phyloP scores from a whole-genome alignment of 106 monocot genomes.

The Xerophyta viscosa region DNA sequence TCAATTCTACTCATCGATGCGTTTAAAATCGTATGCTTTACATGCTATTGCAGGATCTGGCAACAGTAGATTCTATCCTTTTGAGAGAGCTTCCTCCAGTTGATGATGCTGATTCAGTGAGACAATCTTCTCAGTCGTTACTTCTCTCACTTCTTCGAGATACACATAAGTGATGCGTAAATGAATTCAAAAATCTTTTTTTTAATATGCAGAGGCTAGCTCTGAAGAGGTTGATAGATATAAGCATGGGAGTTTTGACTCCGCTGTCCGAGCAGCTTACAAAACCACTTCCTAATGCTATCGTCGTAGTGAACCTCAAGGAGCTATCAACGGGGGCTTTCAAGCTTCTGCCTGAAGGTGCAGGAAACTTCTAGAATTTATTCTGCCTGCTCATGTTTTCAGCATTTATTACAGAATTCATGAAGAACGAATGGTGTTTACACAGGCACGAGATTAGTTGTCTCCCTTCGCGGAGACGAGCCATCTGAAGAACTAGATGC shows the following conservation, averaged over 20 bases:
- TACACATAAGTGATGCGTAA: not conserved
- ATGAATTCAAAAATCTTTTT: too few relatives aligned
- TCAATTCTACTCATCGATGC: too few relatives aligned
- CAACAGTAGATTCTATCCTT: slow-evolving; percentile 96
- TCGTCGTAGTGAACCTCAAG: slow-evolving; percentile 78
- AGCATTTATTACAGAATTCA: not conserved
- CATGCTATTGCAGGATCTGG: slow-evolving; percentile 84
- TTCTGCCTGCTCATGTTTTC: too few relatives aligned
- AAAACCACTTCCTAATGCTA: slow-evolving; percentile 94
- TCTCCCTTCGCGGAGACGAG: slow-evolving; percentile 87
- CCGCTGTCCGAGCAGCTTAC: slow-evolving; percentile 94
- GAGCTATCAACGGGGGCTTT: slow-evolving; percentile 75
- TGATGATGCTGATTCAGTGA: slow-evolving; percentile 83
- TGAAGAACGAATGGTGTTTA: not conserved
- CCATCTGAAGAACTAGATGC: slow-evolving; percentile 69
- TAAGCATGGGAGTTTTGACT: slow-evolving; percentile 90
- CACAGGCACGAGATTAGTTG: slow-evolving; percentile 78
- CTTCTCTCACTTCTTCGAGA: not conserved
- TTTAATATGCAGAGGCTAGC: slow-evolving; percentile 60
- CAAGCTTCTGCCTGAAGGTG: slow-evolving; percentile 96
- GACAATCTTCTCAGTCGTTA: slow-evolving; percentile 2
- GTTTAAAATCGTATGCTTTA: too few relatives aligned
- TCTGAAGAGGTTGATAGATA: slow-evolving; percentile 90
- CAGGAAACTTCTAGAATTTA: too few relatives aligned
- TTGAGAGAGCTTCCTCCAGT: slow-evolving; percentile 76